Conservation (phyloP, 2,329 filamentous ascomycete species). For the Endothia cerciana region DNA sequence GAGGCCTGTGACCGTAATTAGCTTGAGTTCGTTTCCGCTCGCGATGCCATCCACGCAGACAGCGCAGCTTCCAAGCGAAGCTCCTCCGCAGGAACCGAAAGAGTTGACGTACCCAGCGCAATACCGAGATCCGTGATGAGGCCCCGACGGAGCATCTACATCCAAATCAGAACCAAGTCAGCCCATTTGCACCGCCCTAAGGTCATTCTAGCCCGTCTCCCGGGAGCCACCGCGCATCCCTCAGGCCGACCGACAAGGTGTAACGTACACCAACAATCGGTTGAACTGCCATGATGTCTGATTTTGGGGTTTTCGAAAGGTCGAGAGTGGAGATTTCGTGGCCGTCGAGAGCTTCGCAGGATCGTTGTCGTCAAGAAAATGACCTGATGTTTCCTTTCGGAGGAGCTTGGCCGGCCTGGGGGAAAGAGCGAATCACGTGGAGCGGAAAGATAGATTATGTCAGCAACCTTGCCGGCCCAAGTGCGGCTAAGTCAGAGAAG, state of each 20-base stretch:
- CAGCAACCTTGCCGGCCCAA: conserved; percentile 17
- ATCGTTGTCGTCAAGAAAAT: conserved; percentile 17
- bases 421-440: conserved; percentile 17
- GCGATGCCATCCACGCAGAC: background rate
- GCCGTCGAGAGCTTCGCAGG: conserved; percentile 8
- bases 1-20: conserved; percentile 49
- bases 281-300: conserved; percentile 54
- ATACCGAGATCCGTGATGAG: conserved; percentile 61
- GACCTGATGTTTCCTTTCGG: conserved; percentile 26
- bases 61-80: background rate
- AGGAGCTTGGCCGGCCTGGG: conserved; percentile 8
- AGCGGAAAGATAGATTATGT: conserved; percentile 4
- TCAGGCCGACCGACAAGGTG: conserved; percentile 5
- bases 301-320: conserved; percentile 24
- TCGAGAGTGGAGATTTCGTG: conserved; percentile 28
- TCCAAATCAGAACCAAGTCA: conserved; percentile 36
- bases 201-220: conserved; percentile 2
- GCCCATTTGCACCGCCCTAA: conserved; percentile 32
- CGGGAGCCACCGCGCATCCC: conserved; percentile 10
- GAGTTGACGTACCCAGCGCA: conserved; percentile 54
- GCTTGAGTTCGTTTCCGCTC: conserved; percentile 30
- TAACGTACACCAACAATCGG: conserved; percentile 64
- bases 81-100: background rate
- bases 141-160: conserved; percentile 63
- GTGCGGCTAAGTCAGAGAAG: background rate